These are phyloP conservation scores for Bipolaris zeicola DNA, from an alignment of 2,329 filamentous ascomycete genomes.

Conservation along the genomic window DNA sequence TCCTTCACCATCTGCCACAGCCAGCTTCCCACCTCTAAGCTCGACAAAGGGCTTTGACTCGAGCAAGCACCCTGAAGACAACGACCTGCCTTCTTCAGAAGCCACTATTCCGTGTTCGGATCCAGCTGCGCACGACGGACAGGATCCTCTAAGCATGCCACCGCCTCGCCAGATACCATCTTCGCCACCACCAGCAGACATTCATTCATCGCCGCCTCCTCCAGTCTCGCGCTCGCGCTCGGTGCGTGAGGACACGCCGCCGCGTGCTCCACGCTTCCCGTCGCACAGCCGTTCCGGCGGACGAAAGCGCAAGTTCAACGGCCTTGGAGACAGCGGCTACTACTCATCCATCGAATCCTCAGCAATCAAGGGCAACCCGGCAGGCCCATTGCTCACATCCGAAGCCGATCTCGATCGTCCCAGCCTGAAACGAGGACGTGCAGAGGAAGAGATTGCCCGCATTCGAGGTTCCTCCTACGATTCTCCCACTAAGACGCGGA, in stretches of 20 bases:
- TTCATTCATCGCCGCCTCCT: constrained; percentile 93
- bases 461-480: constrained; percentile 92
- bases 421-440: constrained; percentile 83
- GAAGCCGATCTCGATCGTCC: constrained; percentile 76
- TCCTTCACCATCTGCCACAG: constrained; percentile 48
- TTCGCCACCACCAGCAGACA: constrained; percentile 71
- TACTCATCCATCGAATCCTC: constrained; percentile 96
- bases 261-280: constrained; percentile 66
- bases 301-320: constrained; percentile 76
- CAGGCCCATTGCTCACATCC: constrained; percentile 70
- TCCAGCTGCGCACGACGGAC: constrained; percentile 55
- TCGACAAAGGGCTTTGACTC: constrained; percentile 55
- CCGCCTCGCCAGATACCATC: constrained; percentile 61
- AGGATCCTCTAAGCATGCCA: constrained; percentile 50
- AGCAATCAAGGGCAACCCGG: constrained; percentile 72
- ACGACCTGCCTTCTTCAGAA: constrained; percentile 56
- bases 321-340: constrained; percentile 93
- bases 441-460: constrained; percentile 93
- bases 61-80: constrained; percentile 57
- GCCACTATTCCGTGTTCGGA: constrained; percentile 59
- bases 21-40: constrained; percentile 43
- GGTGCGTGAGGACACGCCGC: constrained; percentile 73
- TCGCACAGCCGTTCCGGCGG: constrained; percentile 69
- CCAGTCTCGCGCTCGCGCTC: constrained; percentile 68
- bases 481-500: constrained; percentile 77